A percentile compares a stretch with the other conserved stretches of the same genome.
phyloP scores from a whole-genome alignment of 2,329 filamentous ascomycete species.

The Dryadomyces quercivorus region DNA sequence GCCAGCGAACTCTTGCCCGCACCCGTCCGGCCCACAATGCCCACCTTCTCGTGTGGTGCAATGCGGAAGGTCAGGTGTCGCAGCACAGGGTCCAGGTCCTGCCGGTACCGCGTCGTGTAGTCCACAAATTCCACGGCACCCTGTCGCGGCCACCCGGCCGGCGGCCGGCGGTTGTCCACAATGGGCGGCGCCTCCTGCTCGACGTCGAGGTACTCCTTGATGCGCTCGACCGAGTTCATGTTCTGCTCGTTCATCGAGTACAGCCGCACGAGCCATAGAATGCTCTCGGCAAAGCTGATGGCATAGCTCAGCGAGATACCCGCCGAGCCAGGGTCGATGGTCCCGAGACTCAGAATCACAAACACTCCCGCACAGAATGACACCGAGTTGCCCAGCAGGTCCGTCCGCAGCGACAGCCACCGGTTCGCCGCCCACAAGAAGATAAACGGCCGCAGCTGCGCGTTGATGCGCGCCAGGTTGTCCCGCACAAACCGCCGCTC shows the following conservation, averaged over 20 bases:
- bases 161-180: conserved; percentile 66
- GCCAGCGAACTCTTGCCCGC: conserved; percentile 95
- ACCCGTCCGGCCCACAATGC: conserved; percentile 89
- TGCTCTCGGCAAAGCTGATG: conserved; percentile 92
- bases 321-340: conserved; percentile 79
- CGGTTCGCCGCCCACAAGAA: conserved; percentile 94
- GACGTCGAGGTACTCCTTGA: conserved; percentile 94
- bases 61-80: conserved; percentile 79
- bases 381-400: conserved; percentile 80
- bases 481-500: conserved; percentile 88
- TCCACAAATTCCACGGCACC: conserved; percentile 79
- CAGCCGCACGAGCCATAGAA: conserved; percentile 88
- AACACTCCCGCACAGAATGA: conserved; percentile 91
- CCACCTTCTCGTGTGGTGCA: conserved; percentile 77
- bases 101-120: conserved; percentile 81
- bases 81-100: conserved; percentile 78
- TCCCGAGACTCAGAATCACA: conserved; percentile 70
- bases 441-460: conserved; percentile 84
- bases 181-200: conserved; percentile 80
- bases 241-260: conserved; percentile 97
- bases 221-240: conserved; percentile 97
- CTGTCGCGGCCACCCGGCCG: conserved; percentile 70
- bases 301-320: conserved; percentile 93
- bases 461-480: conserved; percentile 79
- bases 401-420: conserved; percentile 89